Evolutionary conservation across 1,284 basidiomycete genomes (phyloP), one percentile per base, ranked within the genome.

Genomic region (Psilocybe mexicana): DNA sequence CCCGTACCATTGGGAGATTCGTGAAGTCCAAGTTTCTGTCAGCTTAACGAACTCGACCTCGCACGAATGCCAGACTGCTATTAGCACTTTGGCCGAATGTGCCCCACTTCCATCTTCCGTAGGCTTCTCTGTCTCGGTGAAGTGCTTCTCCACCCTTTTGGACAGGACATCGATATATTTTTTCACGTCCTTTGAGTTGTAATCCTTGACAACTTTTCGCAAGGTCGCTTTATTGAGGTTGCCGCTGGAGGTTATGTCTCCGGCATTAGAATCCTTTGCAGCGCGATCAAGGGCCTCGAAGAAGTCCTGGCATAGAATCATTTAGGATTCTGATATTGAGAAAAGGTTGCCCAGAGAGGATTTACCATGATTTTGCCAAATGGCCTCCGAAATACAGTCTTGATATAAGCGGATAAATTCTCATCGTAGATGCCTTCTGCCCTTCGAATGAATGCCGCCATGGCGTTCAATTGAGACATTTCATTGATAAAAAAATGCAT

Each of bases 141-240:
- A 98, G 70, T 98, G 96, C 72, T 99, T 99, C 72, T 95, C 93
- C 26, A 99, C 93, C 6, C 96, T 86, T 69, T 93, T 93, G 69
- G 88, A 91, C 44, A 99, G 80, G 7, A 86, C 84, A 61, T 98
- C 96, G 49, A 98, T 79, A 61, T 87, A 78, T 69, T 90, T 97
- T 38, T 93, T 87, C 28, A 98, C 78, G 70, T 99, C 96, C 72
- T 97, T 98, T 33, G 84, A 76, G 55, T 85, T 88, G 68, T 87
- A 90, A 65, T 98, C 95, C 69, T 93, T 94, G 51, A 94, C 75
- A 7, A 94, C 82, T 69, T 94, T 93, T 70, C 94, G 95, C 35
- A 95, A 76, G 0, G 90, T 78, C 0, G 86, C 84, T 64, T 89
- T 88, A 63, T 81, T 92, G 73, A 93, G 98, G 46, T 81, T 86